Percentiles rank a stretch among this genome's conserved stretches.
Evolutionary conservation across 2,329 filamentous ascomycete species (phyloP).

Genomic region (Aspergillus pseudonomiae): DNA sequence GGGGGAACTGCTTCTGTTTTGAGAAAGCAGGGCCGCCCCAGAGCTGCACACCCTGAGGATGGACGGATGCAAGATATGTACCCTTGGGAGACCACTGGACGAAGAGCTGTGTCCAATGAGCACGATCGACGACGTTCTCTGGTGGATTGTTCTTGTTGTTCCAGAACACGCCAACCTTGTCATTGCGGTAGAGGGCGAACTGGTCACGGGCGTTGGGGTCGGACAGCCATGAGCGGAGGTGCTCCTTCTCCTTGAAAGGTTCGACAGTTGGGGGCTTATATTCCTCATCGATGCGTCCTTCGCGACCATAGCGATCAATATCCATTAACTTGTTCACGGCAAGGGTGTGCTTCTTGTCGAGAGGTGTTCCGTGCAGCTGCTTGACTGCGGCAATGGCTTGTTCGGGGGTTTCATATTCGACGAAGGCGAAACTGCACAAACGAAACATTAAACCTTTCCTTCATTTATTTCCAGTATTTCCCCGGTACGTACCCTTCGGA

Average conservation of each 20-base stretch:
- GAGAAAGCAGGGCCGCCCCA: conserved; percentile 93
- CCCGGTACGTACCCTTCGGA: conserved; percentile 72
- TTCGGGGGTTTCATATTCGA: conserved; percentile 89
- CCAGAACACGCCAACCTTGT: conserved; percentile 94
- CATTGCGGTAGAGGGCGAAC: conserved; percentile 90
- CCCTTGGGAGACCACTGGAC: conserved; percentile 97
- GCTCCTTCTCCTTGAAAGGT: conserved; percentile 88
- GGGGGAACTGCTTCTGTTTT: conserved; percentile 88
- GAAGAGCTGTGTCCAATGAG: conserved; percentile 97
- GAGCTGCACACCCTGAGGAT: conserved; percentile 93
- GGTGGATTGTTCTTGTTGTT: conserved; percentile 93
- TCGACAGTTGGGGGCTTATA: conserved; percentile 82
- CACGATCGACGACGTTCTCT: conserved; percentile 85
- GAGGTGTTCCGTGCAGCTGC: conserved; percentile 78
- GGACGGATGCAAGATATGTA: conserved; percentile 91
- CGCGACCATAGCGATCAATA: conserved; percentile 92
- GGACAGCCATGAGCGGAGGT: conserved; percentile 89
- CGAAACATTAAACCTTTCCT: conserved; percentile 21
- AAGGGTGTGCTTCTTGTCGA: conserved; percentile 96
- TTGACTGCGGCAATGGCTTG: conserved; percentile 90
- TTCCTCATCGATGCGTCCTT: conserved; percentile 89
- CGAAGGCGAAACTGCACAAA: conserved; percentile 79
- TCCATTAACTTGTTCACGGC: conserved; percentile 98
- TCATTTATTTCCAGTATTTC: background rate
- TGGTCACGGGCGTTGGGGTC: conserved; percentile 91